These are phyloP conservation scores for Diversispora eburnea DNA, from an alignment of 192 early-diverging fungal genomes.

Conservation along the genomic window DNA sequence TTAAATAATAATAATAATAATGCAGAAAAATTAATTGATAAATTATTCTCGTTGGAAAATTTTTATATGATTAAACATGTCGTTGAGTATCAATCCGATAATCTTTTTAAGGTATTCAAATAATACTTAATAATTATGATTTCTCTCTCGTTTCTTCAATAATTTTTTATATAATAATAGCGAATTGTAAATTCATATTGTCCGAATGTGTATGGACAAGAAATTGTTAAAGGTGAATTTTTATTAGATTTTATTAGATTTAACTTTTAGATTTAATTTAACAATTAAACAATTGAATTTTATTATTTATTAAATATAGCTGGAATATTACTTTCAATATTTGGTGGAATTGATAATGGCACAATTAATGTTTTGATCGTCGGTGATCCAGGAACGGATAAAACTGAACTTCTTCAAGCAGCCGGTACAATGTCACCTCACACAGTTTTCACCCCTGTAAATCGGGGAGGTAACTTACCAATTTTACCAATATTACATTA, in stretches of 20 bases:
- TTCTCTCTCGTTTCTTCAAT: not conserved
- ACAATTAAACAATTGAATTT: not conserved
- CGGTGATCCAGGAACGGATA: slow-evolving; percentile 79
- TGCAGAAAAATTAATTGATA: not conserved
- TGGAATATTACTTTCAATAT: slow-evolving; percentile 72
- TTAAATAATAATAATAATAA: not conserved
- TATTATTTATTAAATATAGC: slow-evolving; percentile 32
- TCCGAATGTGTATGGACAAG: slow-evolving; percentile 78
- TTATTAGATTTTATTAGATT: not conserved
- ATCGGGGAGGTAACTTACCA: slow-evolving; percentile 60
- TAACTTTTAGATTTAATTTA: not conserved
- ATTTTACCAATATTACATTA: slow-evolving; percentile 73
- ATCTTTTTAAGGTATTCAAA: slow-evolving; percentile 14
- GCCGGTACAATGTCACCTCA: slow-evolving; percentile 76
- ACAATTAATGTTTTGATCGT: slow-evolving; percentile 20
- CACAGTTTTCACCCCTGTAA: slow-evolving; percentile 78
- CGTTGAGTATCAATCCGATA: not conserved
- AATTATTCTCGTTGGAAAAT: not conserved
- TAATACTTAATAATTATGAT: not conserved
- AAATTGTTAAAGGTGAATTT: slow-evolving; percentile 63
- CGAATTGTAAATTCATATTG: slow-evolving; percentile 77
- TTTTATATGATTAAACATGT: not conserved
- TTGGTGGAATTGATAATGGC: slow-evolving; percentile 48
- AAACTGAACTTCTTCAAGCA: slow-evolving; percentile 83
- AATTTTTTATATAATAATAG: slow-evolving; percentile 12